These are phyloP conservation scores for Populus pruinosa DNA, from an alignment of 345 rosid genomes.

Conservation along the genomic window DNA sequence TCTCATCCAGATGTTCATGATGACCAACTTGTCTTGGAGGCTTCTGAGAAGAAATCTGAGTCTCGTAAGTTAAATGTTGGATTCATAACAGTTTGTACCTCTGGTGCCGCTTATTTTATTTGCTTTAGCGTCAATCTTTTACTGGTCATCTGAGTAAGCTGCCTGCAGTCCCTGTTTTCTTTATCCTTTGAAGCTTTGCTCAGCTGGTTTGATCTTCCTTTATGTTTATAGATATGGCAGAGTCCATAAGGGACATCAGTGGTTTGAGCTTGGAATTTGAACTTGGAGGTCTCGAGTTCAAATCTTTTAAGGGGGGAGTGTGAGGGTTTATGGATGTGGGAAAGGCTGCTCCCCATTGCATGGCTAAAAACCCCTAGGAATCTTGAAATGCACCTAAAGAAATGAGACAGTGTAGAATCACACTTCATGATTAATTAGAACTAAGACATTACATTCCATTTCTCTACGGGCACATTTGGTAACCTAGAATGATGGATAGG, in stretches of 20 bases:
- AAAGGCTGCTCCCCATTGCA: not conserved
- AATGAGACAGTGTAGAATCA: not conserved
- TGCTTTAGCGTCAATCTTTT: not conserved
- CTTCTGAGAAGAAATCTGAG: slow-evolving; percentile 44
- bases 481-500: not conserved
- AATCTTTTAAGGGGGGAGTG: not conserved
- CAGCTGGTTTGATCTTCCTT: not conserved
- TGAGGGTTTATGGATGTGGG: not conserved
- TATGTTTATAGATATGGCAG: not conserved
- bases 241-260: not conserved
- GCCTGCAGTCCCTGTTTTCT: not conserved
- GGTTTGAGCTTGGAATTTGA: not conserved
- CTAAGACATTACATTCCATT: not conserved
- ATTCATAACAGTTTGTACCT: not conserved
- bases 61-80: slow-evolving; percentile 51
- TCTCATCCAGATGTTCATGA: slow-evolving; percentile 92
- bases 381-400: not conserved
- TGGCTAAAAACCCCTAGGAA: not conserved
- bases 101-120: not conserved
- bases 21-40: slow-evolving; percentile 55
- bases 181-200: not conserved
- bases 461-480: not conserved
- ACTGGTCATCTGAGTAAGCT: slow-evolving; percentile 1
- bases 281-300: not conserved
- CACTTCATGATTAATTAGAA: not conserved